Percentiles rank a stretch among this genome's conserved stretches.
Evolutionary conservation across 176 grass and related monocot species (phyloP).

Genomic region (Alloteropsis semialata): DNA sequence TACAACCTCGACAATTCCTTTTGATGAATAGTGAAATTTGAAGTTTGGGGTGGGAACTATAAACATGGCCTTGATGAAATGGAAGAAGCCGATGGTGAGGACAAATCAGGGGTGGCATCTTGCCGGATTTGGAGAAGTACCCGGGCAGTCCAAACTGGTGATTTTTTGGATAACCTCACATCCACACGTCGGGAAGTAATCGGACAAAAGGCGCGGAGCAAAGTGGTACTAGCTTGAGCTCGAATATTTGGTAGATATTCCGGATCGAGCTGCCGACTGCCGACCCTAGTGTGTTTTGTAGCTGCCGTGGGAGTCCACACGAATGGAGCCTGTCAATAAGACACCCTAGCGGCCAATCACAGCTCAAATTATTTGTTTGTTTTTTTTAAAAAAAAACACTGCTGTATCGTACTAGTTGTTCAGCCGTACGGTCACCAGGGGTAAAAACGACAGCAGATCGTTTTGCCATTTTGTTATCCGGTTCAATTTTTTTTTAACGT

Average conservation of each 20-base stretch:
- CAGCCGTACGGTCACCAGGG: no score
- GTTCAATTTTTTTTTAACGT: no score
- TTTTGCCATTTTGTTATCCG: no score
- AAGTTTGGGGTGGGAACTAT: no score
- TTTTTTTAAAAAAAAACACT: no score
- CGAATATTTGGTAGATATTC: not conserved
- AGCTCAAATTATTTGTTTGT: no score
- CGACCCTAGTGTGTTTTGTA: not conserved
- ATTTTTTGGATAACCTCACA: not conserved
- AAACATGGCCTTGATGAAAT: no score
- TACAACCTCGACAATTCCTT: no score
- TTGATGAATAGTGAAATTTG: no score
- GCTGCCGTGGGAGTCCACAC: not conserved
- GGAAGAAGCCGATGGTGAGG: not conserved
- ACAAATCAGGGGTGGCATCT: not conserved
- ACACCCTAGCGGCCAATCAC: not conserved
- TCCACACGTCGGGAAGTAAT: not conserved
- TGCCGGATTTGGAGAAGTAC: not conserved
- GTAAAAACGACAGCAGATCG: no score
- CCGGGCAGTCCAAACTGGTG: not conserved
- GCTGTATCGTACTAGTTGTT: no score
- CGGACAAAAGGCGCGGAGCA: not conserved
- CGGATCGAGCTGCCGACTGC: not conserved
- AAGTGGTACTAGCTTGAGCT: not conserved
- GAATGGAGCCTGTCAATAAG: not conserved